A percentile compares a stretch with the other conserved stretches of the same genome.
Conservation (phyloP, 164 flowering plant genomes). For the Vitis rupestris region DNA sequence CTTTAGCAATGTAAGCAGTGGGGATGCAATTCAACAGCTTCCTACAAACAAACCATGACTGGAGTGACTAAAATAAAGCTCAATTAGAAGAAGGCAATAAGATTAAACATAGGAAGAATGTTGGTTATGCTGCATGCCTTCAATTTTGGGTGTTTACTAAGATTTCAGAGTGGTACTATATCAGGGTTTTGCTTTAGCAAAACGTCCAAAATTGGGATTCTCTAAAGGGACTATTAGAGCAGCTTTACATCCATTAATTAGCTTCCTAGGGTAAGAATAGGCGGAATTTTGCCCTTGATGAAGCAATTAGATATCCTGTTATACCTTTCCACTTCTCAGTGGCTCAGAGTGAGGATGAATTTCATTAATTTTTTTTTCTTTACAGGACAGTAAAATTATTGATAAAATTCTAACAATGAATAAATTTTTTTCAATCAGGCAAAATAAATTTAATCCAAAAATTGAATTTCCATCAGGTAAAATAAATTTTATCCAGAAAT, state of each 20-base stretch:
- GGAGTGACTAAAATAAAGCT: neutral
- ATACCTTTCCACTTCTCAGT: too few relatives aligned
- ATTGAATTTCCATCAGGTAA: too few relatives aligned
- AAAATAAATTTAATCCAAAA: too few relatives aligned
- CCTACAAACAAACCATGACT: neutral
- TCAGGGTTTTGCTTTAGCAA: too few relatives aligned
- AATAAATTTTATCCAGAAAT: too few relatives aligned
- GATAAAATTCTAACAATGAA: too few relatives aligned
- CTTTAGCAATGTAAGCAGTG: neutral
- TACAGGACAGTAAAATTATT: too few relatives aligned
- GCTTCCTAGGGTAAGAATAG: neutral
- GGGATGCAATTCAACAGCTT: neutral
- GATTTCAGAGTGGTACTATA: neutral
- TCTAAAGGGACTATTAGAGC: neutral
- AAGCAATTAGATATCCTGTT: too few relatives aligned
- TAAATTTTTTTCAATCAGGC: too few relatives aligned
- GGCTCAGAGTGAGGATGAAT: too few relatives aligned
- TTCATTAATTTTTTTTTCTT: too few relatives aligned
- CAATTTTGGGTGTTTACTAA: neutral
- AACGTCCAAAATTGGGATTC: neutral
- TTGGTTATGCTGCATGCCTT: neutral
- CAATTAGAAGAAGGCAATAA: neutral
- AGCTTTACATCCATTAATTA: neutral
- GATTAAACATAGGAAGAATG: neutral
- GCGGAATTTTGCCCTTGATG: neutral